A percentile compares a stretch with the other conserved stretches of the same genome.
Evolutionary conservation across 345 rosid genomes (phyloP).

Genomic region (Nasturtium officinale): DNA sequence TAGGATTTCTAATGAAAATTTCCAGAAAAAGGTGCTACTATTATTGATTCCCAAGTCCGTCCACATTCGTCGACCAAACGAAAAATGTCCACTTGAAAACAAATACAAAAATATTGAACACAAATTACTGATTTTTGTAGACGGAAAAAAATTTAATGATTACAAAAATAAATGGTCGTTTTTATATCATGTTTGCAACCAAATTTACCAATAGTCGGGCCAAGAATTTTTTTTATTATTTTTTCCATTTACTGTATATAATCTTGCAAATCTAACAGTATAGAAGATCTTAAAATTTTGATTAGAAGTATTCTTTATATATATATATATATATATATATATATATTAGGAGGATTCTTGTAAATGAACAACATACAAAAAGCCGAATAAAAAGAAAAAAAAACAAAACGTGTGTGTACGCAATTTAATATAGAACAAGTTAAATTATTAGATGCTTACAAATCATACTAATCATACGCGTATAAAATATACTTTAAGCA

Average conservation of each 20-base stretch:
- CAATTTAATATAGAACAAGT: not conserved
- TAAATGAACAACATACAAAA: not conserved
- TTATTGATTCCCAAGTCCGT: not conserved
- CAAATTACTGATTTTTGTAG: too few species aligned
- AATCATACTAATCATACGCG: conserved; percentile 8
- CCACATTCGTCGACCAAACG: not conserved
- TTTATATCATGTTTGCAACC: not conserved
- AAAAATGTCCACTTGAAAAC: not conserved
- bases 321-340: too few species aligned
- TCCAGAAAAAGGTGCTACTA: not conserved
- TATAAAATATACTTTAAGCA: too few species aligned
- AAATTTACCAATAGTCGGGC: not conserved
- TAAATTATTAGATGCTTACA: too few species aligned
- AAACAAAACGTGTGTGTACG: conserved; percentile 3
- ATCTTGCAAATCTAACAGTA: too few species aligned
- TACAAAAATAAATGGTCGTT: not conserved
- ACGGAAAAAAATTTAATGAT: too few species aligned
- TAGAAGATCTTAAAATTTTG: not conserved
- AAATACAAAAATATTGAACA: not conserved
- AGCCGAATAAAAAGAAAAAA: not conserved
- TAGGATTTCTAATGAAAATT: not conserved
- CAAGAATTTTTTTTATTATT: too few species aligned
- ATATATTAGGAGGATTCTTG: too few species aligned
- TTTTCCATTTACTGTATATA: too few species aligned
- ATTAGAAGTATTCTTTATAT: too few species aligned